A percentile compares a stretch with the other conserved stretches of the same genome.
Conservation (phyloP, 306 rosid genomes). For the Malus asiatica region DNA sequence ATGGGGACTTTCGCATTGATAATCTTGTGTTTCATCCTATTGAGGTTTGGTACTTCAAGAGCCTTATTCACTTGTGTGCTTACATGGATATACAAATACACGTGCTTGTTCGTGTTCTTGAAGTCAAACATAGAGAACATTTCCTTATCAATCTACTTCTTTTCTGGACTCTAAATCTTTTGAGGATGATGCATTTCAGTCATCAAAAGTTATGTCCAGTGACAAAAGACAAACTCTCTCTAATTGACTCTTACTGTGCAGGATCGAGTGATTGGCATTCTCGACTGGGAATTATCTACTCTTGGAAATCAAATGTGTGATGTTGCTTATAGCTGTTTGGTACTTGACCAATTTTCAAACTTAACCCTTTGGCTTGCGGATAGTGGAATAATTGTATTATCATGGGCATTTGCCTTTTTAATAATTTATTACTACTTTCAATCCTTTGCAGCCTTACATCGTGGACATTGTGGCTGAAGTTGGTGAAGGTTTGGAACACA, state of each 20-base stretch:
- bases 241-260: constrained; percentile 32
- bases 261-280: constrained; percentile 92
- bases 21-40: constrained; percentile 84
- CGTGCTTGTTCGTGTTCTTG: background rate
- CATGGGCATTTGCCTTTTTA: background rate
- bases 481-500: constrained; percentile 46
- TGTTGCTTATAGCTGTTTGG: constrained; percentile 77
- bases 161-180: background rate
- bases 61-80: background rate
- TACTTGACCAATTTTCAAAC: constrained; percentile 20
- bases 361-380: background rate
- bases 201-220: background rate
- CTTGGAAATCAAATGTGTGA: constrained; percentile 98
- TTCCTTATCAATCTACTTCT: background rate
- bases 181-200: background rate
- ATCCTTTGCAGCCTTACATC: constrained; percentile 53
- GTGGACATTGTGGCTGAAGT: constrained; percentile 25
- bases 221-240: background rate
- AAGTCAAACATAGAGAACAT: background rate
- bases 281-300: constrained; percentile 97
- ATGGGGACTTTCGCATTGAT: constrained; percentile 96
- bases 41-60: constrained; percentile 50
- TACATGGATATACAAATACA: background rate
- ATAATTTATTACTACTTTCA: constrained; percentile 7
- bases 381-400: background rate